Evolutionary conservation across 768 basidiomycete genomes (phyloP), one percentile per base, ranked within the genome.

Genomic region (Suillus americanus): DNA sequence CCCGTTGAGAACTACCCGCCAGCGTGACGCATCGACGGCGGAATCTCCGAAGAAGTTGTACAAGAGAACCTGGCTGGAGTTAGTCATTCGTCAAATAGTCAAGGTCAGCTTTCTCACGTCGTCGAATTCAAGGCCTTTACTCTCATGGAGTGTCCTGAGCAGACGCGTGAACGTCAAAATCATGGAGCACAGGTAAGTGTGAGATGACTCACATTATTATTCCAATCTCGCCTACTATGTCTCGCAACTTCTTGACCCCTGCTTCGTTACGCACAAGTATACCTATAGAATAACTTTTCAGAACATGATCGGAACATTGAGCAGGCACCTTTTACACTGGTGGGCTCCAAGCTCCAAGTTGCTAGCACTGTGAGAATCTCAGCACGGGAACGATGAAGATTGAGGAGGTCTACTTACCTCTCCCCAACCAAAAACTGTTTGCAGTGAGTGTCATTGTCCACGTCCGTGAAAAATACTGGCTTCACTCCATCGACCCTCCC

Each of bases 21-120:
- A 91, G 56, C 86, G 85, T 1, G 82, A 73, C 1, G 71, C 63
- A 45, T 81, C 81, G 2, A 83, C 74, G 0, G 70, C 67, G 0
- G 91, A 92, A 67, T 89, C 88, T 35, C 84, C 81, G 67, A 92
- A 92, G 74, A 91, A 91, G 66, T 92, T 86, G 69, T 87, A 91
- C 13, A 92, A 69, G 3, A 92, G 78, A 5, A 92, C 90, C 89
- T 91, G 63, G 28, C 14, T 18, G 20, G 1, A 13, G 25, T 67
- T 13, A 67, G 60, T 64, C 65, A 0, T 20, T 4, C 30, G 16
- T 3, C 7, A 9, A 5, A 2, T 25, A 10, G 16, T 4, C 6
- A 13, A 5, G 4, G 25, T 18, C 9, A 56, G 28, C 9, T 33
- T 9, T 10, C 70, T 64, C 56, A 68, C 69, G 13, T 72, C 70